Evolutionary conservation across 495 filamentous ascomycete genomes (phyloP).

Genomic region (Penicillium silybi): DNA sequence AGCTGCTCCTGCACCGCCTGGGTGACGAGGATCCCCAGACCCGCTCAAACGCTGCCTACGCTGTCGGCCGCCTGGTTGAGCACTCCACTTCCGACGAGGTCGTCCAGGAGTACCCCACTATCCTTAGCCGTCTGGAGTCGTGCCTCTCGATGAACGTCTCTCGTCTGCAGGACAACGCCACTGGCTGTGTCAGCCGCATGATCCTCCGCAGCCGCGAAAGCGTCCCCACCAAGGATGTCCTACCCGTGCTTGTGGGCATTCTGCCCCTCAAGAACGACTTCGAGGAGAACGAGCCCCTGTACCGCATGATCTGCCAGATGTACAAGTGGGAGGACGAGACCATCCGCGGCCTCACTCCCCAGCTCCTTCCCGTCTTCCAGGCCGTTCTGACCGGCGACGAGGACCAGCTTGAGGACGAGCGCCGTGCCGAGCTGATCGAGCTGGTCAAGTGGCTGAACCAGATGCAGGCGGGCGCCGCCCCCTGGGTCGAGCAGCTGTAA

Average conservation of each 20-base stretch:
- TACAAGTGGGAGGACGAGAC: conserved; percentile 72
- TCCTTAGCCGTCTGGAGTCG: conserved; percentile 79
- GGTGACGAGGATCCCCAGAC: conserved; percentile 88
- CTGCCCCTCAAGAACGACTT: conserved; percentile 91
- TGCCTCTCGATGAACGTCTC: conserved; percentile 71
- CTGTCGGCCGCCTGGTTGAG: conserved; percentile 75
- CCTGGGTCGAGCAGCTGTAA: conserved; percentile 46
- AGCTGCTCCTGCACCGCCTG: conserved; percentile 80
- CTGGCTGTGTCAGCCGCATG: conserved; percentile 89
- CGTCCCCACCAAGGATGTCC: conserved; percentile 73
- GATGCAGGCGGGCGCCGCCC: conserved; percentile 43
- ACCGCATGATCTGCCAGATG: conserved; percentile 77
- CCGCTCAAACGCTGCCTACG: conserved; percentile 92
- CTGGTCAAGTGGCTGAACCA: conserved; percentile 68
- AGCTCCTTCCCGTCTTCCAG: conserved; percentile 75
- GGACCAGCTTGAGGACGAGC: conserved; percentile 82
- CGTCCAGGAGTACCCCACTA: conserved; percentile 66
- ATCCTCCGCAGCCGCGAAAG: conserved; percentile 76
- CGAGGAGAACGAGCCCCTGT: conserved; percentile 94
- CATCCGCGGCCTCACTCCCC: conserved; percentile 69
- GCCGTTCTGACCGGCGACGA: conserved; percentile 72
- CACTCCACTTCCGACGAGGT: conserved; percentile 73
- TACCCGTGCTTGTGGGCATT: conserved; percentile 72
- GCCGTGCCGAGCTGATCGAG: conserved; percentile 62
- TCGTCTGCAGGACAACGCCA: conserved; percentile 86